Evolutionary conservation across 176 grass and related monocot genomes (phyloP), one percentile per base, ranked within the genome.

Genomic region (Chrysopogon serrulatus): DNA sequence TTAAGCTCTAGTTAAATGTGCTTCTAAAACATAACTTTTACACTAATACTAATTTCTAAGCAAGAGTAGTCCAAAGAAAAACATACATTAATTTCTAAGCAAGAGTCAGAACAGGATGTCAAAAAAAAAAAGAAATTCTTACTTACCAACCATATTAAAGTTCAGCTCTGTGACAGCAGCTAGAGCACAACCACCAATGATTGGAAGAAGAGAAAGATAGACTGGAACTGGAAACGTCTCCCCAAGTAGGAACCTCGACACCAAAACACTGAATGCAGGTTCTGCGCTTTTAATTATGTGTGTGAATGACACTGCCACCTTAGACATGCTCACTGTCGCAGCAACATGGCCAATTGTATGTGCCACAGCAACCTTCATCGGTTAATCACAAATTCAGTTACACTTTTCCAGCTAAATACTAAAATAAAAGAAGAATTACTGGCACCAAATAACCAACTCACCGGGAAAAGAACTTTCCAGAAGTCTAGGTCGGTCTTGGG

Each of bases 231-330:
- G 95, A 67, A 98, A 98, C 0, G 88, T 88, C 84, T 98, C 95
- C 23, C 95, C 92, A 60, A 98, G 88, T 39, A 98, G 27, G 31
- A 98, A 91, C 45, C 72, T 91, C 2, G 95, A 98, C 65, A 98
- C 95, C 82, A 98, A 37, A 63, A 98, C 95, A 84, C 92, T 98
- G 82, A 98, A 98, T 26, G 95, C 95, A 65, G 95, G 95, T 76
- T 98, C 95, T 31, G 92, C 92, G 31, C 92, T 98, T 85, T 98
- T 98, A 82, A 98, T 98, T 45, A 98, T 98, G 76, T 98, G 95
- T 3, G 95, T 95, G 82, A 98, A 98, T 66, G 95, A 98, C 62
- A 95, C 95, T n/a, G 95, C 92, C 59, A 95, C 95, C 82, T 98
- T 98, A 3, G 95, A 98, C 95, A 98, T 93, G 85, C 92, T 98